Base-by-base conservation (phyloP, 1,139 yeast species). In the Magnusiomyces ingens region DNA sequence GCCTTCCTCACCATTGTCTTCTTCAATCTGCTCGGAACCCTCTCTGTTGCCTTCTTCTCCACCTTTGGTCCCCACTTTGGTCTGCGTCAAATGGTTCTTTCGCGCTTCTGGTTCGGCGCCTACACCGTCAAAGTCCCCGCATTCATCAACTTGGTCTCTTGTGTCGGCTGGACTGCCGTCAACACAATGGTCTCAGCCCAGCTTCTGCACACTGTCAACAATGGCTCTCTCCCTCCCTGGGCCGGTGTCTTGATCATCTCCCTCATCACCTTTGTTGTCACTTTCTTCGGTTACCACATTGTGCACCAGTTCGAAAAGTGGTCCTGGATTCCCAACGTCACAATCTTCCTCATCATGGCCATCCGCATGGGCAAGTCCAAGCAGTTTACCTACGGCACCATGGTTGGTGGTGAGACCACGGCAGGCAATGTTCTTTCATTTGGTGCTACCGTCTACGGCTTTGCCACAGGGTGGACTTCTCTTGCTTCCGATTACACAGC, bases 131-230 rank as follows among this genome's bases (percentile, higher is more conserved):
- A 95, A 67, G 75, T 90, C 55, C 86, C 90, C 65, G 84, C 95
- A 17, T 68, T 84, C 45, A 76, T 90, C 64, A 90, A 90, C 67
- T 80, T 84, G 64, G 70, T 90, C 63, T 94, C 96, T 15, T 88
- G 96, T 78, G 79, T 90, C 59, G 97, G 97, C 60, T 90, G 97
- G 97, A 90, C 95, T 70, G 88, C 95, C 17, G 94, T 89, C 48
- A 91, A 90, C 71, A 86, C 89, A 59, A 87, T 90, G 81, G 85
- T 90, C 29, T 82, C 94, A 38, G 95, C 96, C 22, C 95, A 88
- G 68, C 75, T 90, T 65, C 75, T 90, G 60, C 83, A 85, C 70
- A 81, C 86, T 67, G 84, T 89, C 59, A 87, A 88, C 71, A 73
- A 78, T 63, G 72, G 74, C 26, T 73, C 74, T 50, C 75, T 87